These are phyloP conservation scores for Striga asiatica DNA, from an alignment of 257 asterid genomes.

Conservation along the genomic window DNA sequence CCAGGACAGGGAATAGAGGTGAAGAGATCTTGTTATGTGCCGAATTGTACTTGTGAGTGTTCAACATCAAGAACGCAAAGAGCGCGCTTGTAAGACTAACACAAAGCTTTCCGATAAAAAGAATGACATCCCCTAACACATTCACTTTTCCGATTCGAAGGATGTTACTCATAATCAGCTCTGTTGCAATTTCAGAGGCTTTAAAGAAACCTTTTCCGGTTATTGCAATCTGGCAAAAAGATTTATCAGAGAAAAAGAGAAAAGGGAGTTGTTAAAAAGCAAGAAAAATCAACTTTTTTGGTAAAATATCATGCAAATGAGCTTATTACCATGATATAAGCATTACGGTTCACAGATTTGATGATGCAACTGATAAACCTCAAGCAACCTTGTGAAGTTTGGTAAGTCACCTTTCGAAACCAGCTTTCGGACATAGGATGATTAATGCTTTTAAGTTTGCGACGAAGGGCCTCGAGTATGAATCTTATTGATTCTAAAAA, in stretches of 20 bases:
- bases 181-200: slow-evolving; percentile 92
- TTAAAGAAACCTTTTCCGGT: slow-evolving; percentile 86
- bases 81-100: slow-evolving; percentile 89
- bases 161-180: slow-evolving; percentile 82
- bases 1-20: slow-evolving; percentile 97
- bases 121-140: slow-evolving; percentile 86
- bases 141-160: slow-evolving; percentile 90
- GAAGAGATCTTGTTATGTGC: slow-evolving; percentile 90
- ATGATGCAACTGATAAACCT: slow-evolving; percentile 62
- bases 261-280: too few relatives aligned
- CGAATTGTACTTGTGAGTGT: slow-evolving; percentile 60
- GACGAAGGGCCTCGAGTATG: slow-evolving; percentile 84
- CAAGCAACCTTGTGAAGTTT: slow-evolving; percentile 52
- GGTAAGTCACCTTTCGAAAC: slow-evolving; percentile 47
- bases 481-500: slow-evolving; percentile 72
- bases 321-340: slow-evolving; percentile 78
- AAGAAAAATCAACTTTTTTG: too few relatives aligned
- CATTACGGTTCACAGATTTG: slow-evolving; percentile 87
- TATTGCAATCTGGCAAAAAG: slow-evolving; percentile 69
- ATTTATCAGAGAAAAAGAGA: too few relatives aligned
- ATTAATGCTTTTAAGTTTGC: slow-evolving; percentile 60
- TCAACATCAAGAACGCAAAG: slow-evolving; percentile 89
- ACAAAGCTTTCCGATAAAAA: slow-evolving; percentile 90
- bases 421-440: slow-evolving; percentile 51
- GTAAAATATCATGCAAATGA: too few relatives aligned